These are phyloP conservation scores for Beauveria rudraprayagi DNA, from an alignment of 2,329 filamentous ascomycete species.

Conservation along the genomic window DNA sequence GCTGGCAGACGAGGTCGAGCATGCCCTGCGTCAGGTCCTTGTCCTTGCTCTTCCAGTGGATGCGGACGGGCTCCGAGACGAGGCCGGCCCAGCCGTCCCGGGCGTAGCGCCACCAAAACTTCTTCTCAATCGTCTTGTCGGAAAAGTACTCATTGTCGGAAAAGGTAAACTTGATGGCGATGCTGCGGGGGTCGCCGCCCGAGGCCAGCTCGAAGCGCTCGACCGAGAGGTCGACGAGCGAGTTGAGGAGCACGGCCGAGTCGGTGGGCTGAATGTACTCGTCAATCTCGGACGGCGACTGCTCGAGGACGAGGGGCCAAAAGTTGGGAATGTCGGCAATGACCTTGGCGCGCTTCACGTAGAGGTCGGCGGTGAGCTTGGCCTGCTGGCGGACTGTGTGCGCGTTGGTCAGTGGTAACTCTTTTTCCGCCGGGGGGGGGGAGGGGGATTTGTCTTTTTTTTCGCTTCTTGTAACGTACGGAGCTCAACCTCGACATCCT, in stretches of 20 bases:
- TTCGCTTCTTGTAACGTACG: slow-evolving; percentile 43
- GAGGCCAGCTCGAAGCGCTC: slow-evolving; percentile 71
- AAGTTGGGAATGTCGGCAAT: slow-evolving; percentile 73
- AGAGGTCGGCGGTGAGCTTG: slow-evolving; percentile 60
- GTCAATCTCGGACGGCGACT: slow-evolving; percentile 77
- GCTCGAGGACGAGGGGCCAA: slow-evolving; percentile 91
- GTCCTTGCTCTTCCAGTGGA: slow-evolving; percentile 71
- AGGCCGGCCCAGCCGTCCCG: slow-evolving; percentile 65
- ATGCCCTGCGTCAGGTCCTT: slow-evolving; percentile 80
- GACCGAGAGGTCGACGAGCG: slow-evolving; percentile 62
- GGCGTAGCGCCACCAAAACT: slow-evolving; percentile 74
- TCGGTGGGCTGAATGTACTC: slow-evolving; percentile 80
- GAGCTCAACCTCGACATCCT: slow-evolving; percentile 73
- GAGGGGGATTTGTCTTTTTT: not conserved
- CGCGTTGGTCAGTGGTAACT: not conserved
- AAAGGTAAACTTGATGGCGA: slow-evolving; percentile 74
- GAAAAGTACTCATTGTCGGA: slow-evolving; percentile 74
- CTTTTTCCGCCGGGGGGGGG: no score
- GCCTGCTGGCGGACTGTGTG: slow-evolving; percentile 63
- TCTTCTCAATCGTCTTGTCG: slow-evolving; percentile 75
- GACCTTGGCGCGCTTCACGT: slow-evolving; percentile 64
- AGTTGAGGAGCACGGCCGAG: slow-evolving; percentile 60
- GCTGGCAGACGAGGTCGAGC: slow-evolving; percentile 61
- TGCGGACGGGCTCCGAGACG: slow-evolving; percentile 80
- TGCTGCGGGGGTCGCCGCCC: slow-evolving; percentile 68